Evolutionary conservation across 2,329 filamentous ascomycete genomes (phyloP).

Genomic region (Cytospora chrysosperma): DNA sequence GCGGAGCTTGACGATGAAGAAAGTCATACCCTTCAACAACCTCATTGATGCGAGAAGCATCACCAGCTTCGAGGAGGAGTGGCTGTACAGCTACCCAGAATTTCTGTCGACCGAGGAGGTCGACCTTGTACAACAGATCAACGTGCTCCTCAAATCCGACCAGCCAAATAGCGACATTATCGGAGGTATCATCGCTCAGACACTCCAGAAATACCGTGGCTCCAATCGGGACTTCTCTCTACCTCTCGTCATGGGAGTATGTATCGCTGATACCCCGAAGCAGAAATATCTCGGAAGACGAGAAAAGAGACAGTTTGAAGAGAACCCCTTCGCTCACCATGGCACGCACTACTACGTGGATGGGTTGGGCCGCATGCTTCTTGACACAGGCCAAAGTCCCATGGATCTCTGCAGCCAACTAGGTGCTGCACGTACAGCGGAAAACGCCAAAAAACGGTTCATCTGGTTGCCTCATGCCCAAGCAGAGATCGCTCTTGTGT

Average conservation of each 20-base stretch:
- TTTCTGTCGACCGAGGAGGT: slow-evolving; percentile 10
- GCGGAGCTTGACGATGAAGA: slow-evolving; percentile 15
- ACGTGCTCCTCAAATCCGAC: neutral
- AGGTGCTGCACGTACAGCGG: neutral
- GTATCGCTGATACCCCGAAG: neutral
- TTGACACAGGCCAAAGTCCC: too few relatives aligned
- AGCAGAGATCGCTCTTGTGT: neutral
- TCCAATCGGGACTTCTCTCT: neutral
- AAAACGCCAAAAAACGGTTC: slow-evolving; percentile 1
- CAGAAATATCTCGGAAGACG: neutral
- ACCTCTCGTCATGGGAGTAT: too few relatives aligned
- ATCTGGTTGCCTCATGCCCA: slow-evolving; percentile 1
- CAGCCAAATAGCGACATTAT: neutral
- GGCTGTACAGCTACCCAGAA: slow-evolving; percentile 27
- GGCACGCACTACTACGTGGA: too few relatives aligned
- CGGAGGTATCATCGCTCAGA: neutral
- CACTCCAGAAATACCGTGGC: neutral
- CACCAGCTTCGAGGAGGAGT: slow-evolving; percentile 24
- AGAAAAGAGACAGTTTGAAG: neutral
- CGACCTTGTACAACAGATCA: neutral
- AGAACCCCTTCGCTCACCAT: neutral
- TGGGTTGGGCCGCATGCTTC: too few relatives aligned
- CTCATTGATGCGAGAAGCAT: slow-evolving; percentile 22
- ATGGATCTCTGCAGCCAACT: neutral
- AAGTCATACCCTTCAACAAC: slow-evolving; percentile 14